Percentiles rank a stretch among this genome's conserved stretches.
phyloP scores from a whole-genome alignment of 345 rosid genomes.

The Salix viminalis region DNA sequence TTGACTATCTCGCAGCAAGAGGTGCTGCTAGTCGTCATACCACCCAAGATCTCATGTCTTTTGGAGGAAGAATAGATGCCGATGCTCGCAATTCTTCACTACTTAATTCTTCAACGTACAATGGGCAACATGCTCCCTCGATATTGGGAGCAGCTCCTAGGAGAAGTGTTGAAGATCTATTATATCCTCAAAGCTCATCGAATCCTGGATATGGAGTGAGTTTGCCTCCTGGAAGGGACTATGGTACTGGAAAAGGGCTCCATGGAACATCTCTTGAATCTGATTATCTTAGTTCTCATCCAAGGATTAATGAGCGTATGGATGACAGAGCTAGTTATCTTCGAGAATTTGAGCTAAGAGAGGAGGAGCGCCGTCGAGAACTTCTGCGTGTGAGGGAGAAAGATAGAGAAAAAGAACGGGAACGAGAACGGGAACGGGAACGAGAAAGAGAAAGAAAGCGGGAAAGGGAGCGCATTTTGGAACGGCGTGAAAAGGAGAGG shows the following conservation, averaged over 20 bases:
- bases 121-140: constrained; percentile 70
- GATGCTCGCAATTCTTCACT: constrained; percentile 64
- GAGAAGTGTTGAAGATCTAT: constrained; percentile 71
- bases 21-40: constrained; percentile 66
- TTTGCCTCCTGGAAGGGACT: constrained; percentile 96
- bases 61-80: constrained; percentile 74
- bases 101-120: constrained; percentile 59
- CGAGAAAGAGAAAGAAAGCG: constrained; percentile 43
- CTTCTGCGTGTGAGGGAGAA: constrained; percentile 75
- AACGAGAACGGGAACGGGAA: constrained; percentile 28
- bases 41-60: constrained; percentile 62
- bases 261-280: constrained; percentile 60
- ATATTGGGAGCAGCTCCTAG: constrained; percentile 89
- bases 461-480: constrained; percentile 56
- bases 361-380: constrained; percentile 85
- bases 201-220: constrained; percentile 99
- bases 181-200: constrained; percentile 58
- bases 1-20: constrained; percentile 85
- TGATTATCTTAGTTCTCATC: constrained; percentile 59
- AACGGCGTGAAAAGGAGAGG: constrained; percentile 73
- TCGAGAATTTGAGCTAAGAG: constrained; percentile 86
- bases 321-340: constrained; percentile 94
- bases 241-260: constrained; percentile 82
- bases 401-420: constrained; percentile 58
- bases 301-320: constrained; percentile 67